These are phyloP conservation scores for Dipodascopsis uninucleata DNA, from an alignment of 805 yeast species.

Conservation along the genomic window DNA sequence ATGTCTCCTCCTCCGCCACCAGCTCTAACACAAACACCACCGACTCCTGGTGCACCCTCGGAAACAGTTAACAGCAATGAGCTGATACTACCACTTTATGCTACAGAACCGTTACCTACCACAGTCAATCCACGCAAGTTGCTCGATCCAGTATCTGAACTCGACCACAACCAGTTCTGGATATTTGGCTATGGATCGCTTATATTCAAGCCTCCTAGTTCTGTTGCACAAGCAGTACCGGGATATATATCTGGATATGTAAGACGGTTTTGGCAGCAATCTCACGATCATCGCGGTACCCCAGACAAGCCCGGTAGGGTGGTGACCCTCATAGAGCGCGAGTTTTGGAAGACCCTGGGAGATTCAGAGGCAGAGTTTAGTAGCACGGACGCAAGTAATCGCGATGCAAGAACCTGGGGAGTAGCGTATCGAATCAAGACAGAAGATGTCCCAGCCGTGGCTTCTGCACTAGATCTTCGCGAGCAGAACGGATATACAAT, in stretches of 20 bases:
- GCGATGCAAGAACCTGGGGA: conserved; percentile 55
- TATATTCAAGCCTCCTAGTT: conserved; percentile 86
- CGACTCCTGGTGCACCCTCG: too few relatives aligned
- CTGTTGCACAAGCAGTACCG: conserved; percentile 55
- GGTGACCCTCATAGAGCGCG: conserved; percentile 67
- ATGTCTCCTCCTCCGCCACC: too few relatives aligned
- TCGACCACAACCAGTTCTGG: conserved; percentile 45
- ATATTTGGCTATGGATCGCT: conserved; percentile 87
- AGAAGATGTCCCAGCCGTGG: conserved; percentile 56
- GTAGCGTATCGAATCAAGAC: conserved; percentile 79
- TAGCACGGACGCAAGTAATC: conserved; percentile 31
- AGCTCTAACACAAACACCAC: too few relatives aligned
- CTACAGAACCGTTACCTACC: too few relatives aligned
- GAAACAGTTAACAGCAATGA: too few relatives aligned
- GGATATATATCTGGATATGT: conserved; percentile 75
- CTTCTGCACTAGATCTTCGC: conserved; percentile 68
- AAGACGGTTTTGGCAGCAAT: conserved; percentile 82
- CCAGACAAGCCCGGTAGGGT: conserved; percentile 86
- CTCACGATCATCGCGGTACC: conserved; percentile 87
- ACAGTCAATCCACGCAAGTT: too few relatives aligned
- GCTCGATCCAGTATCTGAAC: conserved; percentile 18
- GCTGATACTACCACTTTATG: too few relatives aligned
- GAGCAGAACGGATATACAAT: conserved; percentile 86
- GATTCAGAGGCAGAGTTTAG: conserved; percentile 40
- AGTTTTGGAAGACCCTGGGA: conserved; percentile 47